Conservation (phyloP, 2,329 filamentous ascomycete genomes). For the Nakataea oryzae region DNA sequence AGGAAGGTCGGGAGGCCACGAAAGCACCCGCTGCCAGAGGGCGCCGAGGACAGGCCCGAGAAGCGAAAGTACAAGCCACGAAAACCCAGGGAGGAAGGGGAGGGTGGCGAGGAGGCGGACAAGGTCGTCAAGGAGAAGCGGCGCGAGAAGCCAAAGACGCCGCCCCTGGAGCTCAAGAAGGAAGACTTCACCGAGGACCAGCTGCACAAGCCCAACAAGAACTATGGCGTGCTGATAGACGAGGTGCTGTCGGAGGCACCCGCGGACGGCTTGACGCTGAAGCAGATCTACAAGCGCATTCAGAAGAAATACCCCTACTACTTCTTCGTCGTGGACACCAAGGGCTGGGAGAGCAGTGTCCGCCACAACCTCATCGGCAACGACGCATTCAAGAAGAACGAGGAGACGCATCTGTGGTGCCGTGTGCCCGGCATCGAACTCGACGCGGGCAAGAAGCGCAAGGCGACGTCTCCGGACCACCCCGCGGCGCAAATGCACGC, state of each 20-base stretch:
- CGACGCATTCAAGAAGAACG: conserved; percentile 48
- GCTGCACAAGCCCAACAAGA: conserved; percentile 51
- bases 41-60: conserved; percentile 41
- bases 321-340: conserved; percentile 49
- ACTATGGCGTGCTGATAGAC: conserved; percentile 50
- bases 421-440: conserved; percentile 47
- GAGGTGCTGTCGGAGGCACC: conserved; percentile 46
- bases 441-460: conserved; percentile 49
- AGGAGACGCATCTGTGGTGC: conserved; percentile 44
- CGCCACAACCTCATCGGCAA: conserved; percentile 53
- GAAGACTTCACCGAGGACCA: conserved; percentile 48
- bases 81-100: conserved; percentile 25
- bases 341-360: conserved; percentile 58
- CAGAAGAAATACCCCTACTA: conserved; percentile 48
- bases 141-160: conserved; percentile 53
- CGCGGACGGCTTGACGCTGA: conserved; percentile 43
- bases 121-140: conserved; percentile 46
- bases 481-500: conserved; percentile 22
- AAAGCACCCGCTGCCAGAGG: conserved; percentile 51
- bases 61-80: conserved; percentile 59
- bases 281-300: conserved; percentile 55
- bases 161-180: conserved; percentile 42
- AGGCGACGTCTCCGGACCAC: conserved; percentile 42
- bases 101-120: conserved; percentile 44
- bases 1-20: conserved; percentile 55